Evolutionary conservation across 1,284 basidiomycete species (phyloP), one percentile per base, ranked within the genome.

Genomic region (Malassezia obtusa): DNA sequence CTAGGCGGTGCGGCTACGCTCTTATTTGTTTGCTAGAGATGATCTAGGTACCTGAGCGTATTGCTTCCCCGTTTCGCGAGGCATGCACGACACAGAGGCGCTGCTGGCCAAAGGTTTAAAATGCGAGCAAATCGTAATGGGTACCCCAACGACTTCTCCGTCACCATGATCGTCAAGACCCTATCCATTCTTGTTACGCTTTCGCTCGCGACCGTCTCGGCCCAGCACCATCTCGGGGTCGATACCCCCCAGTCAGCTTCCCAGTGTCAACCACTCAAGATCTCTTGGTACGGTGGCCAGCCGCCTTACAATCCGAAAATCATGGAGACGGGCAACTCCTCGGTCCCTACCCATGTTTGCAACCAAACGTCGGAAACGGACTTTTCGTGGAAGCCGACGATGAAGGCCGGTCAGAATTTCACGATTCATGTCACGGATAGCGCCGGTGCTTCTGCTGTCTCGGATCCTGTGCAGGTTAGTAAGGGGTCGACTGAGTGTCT

Each of bases 221-320:
- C 54, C 37, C 39, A 49, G 35, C 43, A 33, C 8, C 17, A 6
- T n/a, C 39, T 60, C 43, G 37, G 44, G 15, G 49, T 60, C 12
- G 45, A 47, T 51, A 62, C 62, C 1, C 60, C 62, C 5, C 7
- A 22, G 11, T 21, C 38, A 14, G 44, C 59, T 21, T 31, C 53
- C 15, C 50, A 59, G 49, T 64, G 62, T 55, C 51, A 55, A 41
- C 59, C 59, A 39, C n/a, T 50, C 30, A 9, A 35, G n/a, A 43
- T 62, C 35, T 45, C 38, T 19, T 61, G 56, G 60, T 26, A 15
- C n/a, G 62, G 62, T 19, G 60, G 58, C 32, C 8, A 46, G 26
- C 35, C 43, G 8, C 60, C 60, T 8, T 62, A 51, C 60, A 33
- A 9, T 50, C 46, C 48, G 9, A 26, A 30, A 9, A 49, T 55